Percentiles rank a stretch among this genome's conserved stretches.
phyloP scores from a whole-genome alignment of 2,329 filamentous ascomycete species.

The Aspergillus sp. region DNA sequence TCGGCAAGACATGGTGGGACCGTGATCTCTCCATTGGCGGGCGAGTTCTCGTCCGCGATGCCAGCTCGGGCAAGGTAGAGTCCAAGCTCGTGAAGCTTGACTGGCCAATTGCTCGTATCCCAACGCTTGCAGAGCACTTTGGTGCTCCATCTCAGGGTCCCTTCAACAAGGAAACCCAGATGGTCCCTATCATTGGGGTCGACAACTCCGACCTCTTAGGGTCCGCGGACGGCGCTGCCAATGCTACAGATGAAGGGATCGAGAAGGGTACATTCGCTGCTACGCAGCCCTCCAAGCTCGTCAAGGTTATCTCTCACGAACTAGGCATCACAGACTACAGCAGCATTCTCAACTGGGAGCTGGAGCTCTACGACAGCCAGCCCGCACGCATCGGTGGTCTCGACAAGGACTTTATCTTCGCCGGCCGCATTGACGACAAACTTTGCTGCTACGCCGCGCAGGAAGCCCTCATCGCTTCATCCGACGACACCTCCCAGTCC shows the following conservation, averaged over 20 bases:
- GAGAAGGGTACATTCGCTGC: conserved; percentile 71
- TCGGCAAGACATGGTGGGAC: conserved; percentile 96
- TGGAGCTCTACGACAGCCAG: conserved; percentile 91
- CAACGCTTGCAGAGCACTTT: conserved; percentile 92
- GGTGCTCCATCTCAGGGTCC: conserved; percentile 69
- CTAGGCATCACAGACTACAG: conserved; percentile 74
- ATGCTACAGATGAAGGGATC: conserved; percentile 47
- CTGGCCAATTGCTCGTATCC: conserved; percentile 92
- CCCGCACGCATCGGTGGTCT: conserved; percentile 82
- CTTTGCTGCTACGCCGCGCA: conserved; percentile 93
- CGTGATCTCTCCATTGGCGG: conserved; percentile 90
- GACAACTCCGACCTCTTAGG: conserved; percentile 68
- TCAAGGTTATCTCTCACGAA: conserved; percentile 78
- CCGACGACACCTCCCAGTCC: conserved; percentile 55
- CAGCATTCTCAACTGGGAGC: conserved; percentile 91
- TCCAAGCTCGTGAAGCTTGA: conserved; percentile 85
- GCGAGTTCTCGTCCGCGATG: conserved; percentile 79
- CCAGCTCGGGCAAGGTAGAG: conserved; percentile 72
- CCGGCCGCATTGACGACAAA: conserved; percentile 95
- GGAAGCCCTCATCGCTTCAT: conserved; percentile 75
- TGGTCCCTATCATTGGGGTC: conserved; percentile 90
- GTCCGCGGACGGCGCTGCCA: conserved; percentile 23
- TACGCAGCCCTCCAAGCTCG: conserved; percentile 83
- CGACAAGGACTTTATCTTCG: conserved; percentile 92
- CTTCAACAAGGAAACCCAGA: conserved; percentile 88